Evolutionary conservation across 768 basidiomycete species (phyloP), one percentile per base, ranked within the genome.

Genomic region (Rhizopogon sp.): DNA sequence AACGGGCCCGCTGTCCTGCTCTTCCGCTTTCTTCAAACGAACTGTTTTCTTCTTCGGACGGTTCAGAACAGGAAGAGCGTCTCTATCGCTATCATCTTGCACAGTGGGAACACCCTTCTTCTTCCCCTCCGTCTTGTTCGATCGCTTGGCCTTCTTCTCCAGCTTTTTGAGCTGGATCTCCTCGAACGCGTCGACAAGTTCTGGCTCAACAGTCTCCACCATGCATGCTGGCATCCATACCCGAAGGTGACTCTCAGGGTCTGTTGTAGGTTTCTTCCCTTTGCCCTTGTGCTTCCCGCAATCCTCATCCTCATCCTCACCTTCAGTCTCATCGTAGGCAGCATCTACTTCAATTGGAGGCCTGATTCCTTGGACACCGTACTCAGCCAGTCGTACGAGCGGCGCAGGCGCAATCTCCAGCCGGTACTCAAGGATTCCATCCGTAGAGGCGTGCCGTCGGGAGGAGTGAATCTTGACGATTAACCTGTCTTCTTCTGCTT

Each of bases 151-250:
- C 63, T 84, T 80, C 67, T 82, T 83, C 39, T 68, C 72, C 39
- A 67, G 66, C 60, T 84, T 89, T 56, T 65, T 69, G 56, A 74
- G 73, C 58, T 76, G 69, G 14, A 63, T 60, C 10, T 74, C 77
- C 55, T 90, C 82, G 58, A 78, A 93, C 16, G 77, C 77, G 42
- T 79, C 70, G 5, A 87, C 85, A 22, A 95, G 64, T 3, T 71
- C 69, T 8, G 90, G 88, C 56, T 84, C 86, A 2, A 80, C 90
- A 33, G 83, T 67, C 11, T 74, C 70, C 10, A 94, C 79, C 77
- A 96, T 86, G 52, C 79, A 84, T 22, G 88, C 90, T 0, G 93
- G 89, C 70, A 93, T 79, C 93, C 93, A 96, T 10, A 93, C 66
- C 13, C 87, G 77, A 47, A 85, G 66, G 53, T 80, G 79, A 73